Conservation (phyloP, 345 rosid genomes). For the Erysimum cheiranthoides region DNA sequence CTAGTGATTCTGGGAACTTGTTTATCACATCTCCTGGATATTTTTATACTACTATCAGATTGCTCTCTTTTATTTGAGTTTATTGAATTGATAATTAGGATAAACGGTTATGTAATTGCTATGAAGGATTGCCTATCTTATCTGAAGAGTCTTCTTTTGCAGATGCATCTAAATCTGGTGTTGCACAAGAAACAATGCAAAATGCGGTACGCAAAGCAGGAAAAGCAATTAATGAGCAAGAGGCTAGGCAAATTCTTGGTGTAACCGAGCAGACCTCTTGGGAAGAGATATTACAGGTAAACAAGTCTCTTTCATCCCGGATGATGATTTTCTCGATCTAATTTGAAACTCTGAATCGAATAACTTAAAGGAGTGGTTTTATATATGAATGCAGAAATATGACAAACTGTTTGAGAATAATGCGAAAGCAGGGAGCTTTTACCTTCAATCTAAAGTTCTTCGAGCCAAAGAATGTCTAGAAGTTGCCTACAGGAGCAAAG, state of each 20-base stretch:
- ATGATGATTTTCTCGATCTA: slow-evolving; percentile 1
- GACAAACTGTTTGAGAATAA: slow-evolving; percentile 78
- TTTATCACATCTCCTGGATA: neutral
- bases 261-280: slow-evolving; percentile 68
- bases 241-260: slow-evolving; percentile 93
- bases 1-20: neutral
- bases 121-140: slow-evolving; percentile 10
- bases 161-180: slow-evolving; percentile 89
- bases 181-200: slow-evolving; percentile 81
- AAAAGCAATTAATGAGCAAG: slow-evolving; percentile 77
- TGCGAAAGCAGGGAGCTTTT: slow-evolving; percentile 84
- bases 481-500: slow-evolving; percentile 52
- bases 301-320: neutral
- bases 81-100: neutral
- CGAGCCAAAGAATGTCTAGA: slow-evolving; percentile 94
- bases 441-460: slow-evolving; percentile 93
- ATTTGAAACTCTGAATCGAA: neutral
- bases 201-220: slow-evolving; percentile 65
- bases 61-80: neutral
- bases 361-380: slow-evolving; percentile 39
- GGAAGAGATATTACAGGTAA: slow-evolving; percentile 83
- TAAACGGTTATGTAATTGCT: neutral
- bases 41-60: neutral
- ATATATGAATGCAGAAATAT: slow-evolving; percentile 61
- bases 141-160: slow-evolving; percentile 24